Evolutionary conservation across 805 yeast species (phyloP).

Genomic region (Wickerhamiella kurtzmanii): DNA sequence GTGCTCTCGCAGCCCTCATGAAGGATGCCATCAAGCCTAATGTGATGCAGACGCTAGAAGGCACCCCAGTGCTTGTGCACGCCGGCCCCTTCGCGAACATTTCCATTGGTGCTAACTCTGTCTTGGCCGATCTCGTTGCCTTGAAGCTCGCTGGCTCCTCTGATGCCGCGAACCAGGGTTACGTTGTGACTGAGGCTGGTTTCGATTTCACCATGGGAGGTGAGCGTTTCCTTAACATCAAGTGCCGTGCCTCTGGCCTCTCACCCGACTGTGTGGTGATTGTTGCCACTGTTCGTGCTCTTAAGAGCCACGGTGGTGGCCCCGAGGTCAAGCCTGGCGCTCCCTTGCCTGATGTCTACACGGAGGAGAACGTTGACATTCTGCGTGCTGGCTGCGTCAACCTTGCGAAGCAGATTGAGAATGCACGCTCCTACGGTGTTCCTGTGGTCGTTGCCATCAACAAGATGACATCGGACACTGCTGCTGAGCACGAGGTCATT

Average conservation of each 20-base stretch:
- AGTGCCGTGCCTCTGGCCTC: constrained; percentile 83
- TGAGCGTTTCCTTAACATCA: constrained; percentile 89
- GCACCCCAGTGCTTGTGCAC: constrained; percentile 93
- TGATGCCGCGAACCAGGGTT: constrained; percentile 39
- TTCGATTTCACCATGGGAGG: constrained; percentile 99
- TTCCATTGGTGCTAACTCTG: constrained; percentile 92
- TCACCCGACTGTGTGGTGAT: constrained; percentile 82
- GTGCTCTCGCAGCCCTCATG: constrained; percentile 86
- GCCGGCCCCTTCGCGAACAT: constrained; percentile 98
- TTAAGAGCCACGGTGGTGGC: constrained; percentile 94
- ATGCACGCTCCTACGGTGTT: constrained; percentile 70
- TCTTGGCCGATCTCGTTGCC: constrained; percentile 85
- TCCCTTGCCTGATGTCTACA: constrained; percentile 68
- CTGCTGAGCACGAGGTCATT: constrained; percentile 65
- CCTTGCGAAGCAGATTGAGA: constrained; percentile 77
- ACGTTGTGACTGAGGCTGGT: constrained; percentile 94
- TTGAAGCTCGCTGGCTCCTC: constrained; percentile 71
- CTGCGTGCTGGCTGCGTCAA: constrained; percentile 73
- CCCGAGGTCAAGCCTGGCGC: constrained; percentile 93
- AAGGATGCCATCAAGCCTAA: constrained; percentile 96
- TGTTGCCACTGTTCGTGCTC: constrained; percentile 94
- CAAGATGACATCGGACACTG: constrained; percentile 70
- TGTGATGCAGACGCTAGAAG: constrained; percentile 93
- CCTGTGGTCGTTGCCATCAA: constrained; percentile 95
- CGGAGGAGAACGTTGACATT: constrained; percentile 65